These are phyloP conservation scores for Chaetomiaceae sp. DNA, from an alignment of 2,329 filamentous ascomycete genomes.

Conservation along the genomic window DNA sequence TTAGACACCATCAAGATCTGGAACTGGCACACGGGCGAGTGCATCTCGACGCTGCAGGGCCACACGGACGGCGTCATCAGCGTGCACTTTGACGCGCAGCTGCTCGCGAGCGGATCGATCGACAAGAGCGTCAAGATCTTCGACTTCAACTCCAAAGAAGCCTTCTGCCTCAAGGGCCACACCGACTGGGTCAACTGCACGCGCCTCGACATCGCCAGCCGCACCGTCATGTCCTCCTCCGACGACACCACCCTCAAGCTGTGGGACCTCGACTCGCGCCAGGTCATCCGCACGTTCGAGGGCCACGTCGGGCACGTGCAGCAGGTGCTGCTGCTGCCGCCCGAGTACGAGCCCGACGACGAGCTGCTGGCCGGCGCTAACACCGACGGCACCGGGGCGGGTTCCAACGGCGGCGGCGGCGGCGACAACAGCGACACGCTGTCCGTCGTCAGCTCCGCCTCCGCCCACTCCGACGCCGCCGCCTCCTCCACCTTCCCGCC, in stretches of 20 bases:
- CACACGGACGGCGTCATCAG: constrained; percentile 80
- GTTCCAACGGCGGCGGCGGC: too few relatives aligned
- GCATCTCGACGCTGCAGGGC: constrained; percentile 71
- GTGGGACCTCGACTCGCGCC: constrained; percentile 84
- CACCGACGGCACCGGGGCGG: too few relatives aligned
- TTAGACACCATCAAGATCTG: constrained; percentile 86
- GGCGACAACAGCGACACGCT: constrained; percentile 47
- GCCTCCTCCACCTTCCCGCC: constrained; percentile 19
- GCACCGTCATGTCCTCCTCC: constrained; percentile 85
- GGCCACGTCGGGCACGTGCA: constrained; percentile 95
- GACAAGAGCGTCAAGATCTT: constrained; percentile 89
- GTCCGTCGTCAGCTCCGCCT: constrained; percentile 46
- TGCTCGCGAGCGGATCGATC: constrained; percentile 81
- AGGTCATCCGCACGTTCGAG: constrained; percentile 70
- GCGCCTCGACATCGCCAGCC: constrained; percentile 71
- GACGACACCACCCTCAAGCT: constrained; percentile 88
- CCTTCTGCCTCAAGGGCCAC: constrained; percentile 75
- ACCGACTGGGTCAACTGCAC: constrained; percentile 97
- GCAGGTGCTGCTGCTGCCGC: constrained; percentile 76
- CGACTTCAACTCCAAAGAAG: constrained; percentile 80
- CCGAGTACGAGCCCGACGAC: constrained; percentile 85
- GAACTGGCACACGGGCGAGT: constrained; percentile 92
- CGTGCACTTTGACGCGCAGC: constrained; percentile 78
- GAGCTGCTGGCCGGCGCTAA: constrained; percentile 40
- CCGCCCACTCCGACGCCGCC: constrained; percentile 37